Base-by-base conservation (phyloP, 179 eudicot genomes). In the Spergularia azorica region DNA sequence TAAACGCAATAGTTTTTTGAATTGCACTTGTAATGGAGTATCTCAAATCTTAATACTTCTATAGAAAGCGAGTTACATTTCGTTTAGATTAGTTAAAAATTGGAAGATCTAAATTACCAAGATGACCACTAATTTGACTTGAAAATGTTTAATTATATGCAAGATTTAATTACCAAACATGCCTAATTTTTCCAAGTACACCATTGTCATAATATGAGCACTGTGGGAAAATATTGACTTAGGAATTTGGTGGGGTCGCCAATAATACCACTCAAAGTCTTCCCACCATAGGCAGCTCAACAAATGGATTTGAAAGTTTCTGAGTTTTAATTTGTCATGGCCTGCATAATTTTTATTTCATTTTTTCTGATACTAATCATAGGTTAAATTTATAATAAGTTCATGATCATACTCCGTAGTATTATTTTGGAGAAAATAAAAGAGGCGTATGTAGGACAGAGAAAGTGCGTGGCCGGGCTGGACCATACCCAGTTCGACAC, bases 401-500 rank as follows among this genome's bases (percentile, higher is more conserved):
- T 26, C 32, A 26, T 26, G 32, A 26, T 26, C 32, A 26, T n/a
- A n/a, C n/a, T n/a, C n/a, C n/a, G n/a, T 26, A 26, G 32, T 26
- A 26, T 26, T 26, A 26, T 26, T 26, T 0, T 26, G 32, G 32
- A 26, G 7, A 61, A 12, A 61, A 61, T 61, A 61, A 61, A 18
- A 38, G 20, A 6, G 21, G 7, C 9, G 9, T 10, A 38, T 11
- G 26, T 14, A 57, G 62, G 82, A 60, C 55, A 54, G 82, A 74
- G 79, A 70, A 62, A 75, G 76, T 69, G 83, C 67, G 79, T 75
- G 83, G 83, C 59, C 41, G 54, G 56, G 79, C 83, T 75, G 83
- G 83, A 80, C 76, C 83, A 75, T 75, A 70, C 60, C 61, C 13
- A 20, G 66, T 54, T 54, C 55, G 73, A 38, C 71, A 68, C 82